phyloP scores from a whole-genome alignment of 345 rosid species.

The Mallotus nudiflorus region DNA sequence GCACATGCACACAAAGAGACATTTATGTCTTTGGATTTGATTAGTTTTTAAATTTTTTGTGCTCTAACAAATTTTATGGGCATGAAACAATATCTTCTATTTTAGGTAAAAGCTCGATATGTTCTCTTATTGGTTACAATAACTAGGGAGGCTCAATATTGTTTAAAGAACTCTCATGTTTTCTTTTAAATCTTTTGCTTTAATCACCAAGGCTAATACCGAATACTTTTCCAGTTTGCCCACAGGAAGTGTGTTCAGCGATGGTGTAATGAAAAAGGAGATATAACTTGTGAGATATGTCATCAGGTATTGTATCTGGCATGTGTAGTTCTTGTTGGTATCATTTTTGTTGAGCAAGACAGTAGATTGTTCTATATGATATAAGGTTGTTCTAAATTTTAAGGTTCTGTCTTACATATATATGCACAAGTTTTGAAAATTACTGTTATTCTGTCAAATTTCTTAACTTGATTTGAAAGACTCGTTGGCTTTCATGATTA shows the following conservation, averaged over 20 bases:
- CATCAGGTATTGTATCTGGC: constrained; percentile 25
- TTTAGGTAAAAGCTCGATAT: neutral
- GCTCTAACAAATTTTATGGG: neutral
- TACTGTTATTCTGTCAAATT: no score
- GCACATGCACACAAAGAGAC: neutral
- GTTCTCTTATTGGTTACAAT: neutral
- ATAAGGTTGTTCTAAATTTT: no score
- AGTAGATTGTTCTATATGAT: no score
- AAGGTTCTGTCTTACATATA: no score
- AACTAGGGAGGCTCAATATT: neutral
- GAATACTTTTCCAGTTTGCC: constrained; percentile 26
- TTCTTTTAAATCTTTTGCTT: neutral
- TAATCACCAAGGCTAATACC: neutral
- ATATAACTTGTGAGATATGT: constrained; percentile 36
- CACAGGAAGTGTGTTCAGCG: constrained; percentile 39
- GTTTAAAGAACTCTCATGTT: neutral
- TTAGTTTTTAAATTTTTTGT: neutral
- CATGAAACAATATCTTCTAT: neutral
- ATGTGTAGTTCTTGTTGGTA: neutral
- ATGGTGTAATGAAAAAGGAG: constrained; percentile 39
- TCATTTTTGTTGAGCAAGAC: no score
- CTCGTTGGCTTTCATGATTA: neutral
- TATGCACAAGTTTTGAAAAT: neutral
- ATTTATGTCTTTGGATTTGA: neutral
- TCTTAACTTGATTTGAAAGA: neutral